Evolutionary conservation across 2,329 filamentous ascomycete species (phyloP).

Genomic region (Sporothrix globosa): DNA sequence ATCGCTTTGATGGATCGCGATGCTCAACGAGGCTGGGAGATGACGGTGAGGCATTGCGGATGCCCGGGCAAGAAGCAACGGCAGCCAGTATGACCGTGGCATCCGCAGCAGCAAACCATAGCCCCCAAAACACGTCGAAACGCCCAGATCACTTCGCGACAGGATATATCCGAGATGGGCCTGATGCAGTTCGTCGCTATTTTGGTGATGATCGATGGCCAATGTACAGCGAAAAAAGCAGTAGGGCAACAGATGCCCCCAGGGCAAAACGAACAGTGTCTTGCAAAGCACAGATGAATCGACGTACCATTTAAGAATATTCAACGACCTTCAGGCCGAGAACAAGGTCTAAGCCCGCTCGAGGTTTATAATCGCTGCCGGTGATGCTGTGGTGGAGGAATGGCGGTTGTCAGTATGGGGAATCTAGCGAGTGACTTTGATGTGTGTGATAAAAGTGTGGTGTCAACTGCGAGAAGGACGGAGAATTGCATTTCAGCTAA

Average conservation of each 20-base stretch:
- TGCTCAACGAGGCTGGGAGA: constrained; percentile 36
- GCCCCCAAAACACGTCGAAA: background rate
- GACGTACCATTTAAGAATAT: constrained; percentile 25
- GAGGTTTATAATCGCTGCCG: constrained; percentile 18
- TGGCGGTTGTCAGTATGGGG: constrained; percentile 30
- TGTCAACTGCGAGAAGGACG: constrained; percentile 33
- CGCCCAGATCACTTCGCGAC: background rate
- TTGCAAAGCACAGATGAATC: background rate
- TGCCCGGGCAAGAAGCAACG: background rate
- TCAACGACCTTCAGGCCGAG: background rate
- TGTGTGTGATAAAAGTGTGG: constrained; percentile 34
- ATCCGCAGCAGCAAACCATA: constrained; percentile 16
- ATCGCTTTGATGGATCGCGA: constrained; percentile 32
- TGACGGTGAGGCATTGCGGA: constrained; percentile 35
- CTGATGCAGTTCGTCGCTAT: constrained; percentile 33
- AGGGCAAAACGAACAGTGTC: background rate
- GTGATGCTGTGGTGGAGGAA: constrained; percentile 26
- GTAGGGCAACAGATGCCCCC: background rate
- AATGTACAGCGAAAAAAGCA: constrained; percentile 20
- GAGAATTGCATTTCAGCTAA: constrained; percentile 30
- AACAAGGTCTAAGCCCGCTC: constrained; percentile 6
- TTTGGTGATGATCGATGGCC: constrained; percentile 33
- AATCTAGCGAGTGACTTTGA: constrained; percentile 32
- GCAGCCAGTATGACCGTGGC: constrained; percentile 14
- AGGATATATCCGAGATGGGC: constrained; percentile 22